Evolutionary conservation across 148 eudicot species (phyloP).

Genomic region (Amaranthus palmeri): DNA sequence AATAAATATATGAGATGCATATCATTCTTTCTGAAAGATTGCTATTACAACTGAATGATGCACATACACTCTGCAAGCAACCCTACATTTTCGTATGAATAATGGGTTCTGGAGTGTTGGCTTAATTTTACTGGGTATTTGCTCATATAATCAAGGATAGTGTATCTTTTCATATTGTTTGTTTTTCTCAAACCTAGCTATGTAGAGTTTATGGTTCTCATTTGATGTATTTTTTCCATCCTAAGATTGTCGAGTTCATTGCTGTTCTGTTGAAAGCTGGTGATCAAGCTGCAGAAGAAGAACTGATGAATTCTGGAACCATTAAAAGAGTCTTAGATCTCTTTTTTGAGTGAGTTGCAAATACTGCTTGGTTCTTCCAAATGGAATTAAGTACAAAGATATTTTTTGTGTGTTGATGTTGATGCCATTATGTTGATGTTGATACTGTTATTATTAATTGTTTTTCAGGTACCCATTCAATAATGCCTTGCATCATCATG

Average conservation of each 20-base stretch:
- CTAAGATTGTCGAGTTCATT: constrained; percentile 90
- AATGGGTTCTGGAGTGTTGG: background rate
- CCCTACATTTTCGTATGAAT: too few relatives aligned
- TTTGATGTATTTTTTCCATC: background rate
- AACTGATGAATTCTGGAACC: constrained; percentile 82
- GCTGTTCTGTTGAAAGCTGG: constrained; percentile 83
- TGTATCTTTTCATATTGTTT: background rate
- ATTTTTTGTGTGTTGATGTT: constrained; percentile 3
- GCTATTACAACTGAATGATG: too few relatives aligned
- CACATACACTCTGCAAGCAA: too few relatives aligned
- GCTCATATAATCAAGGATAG: background rate
- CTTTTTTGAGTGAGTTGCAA: constrained; percentile 76
- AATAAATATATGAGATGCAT: background rate
- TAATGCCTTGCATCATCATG: constrained; percentile 90
- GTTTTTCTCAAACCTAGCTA: background rate
- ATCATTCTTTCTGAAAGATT: too few relatives aligned
- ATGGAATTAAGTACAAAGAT: background rate
- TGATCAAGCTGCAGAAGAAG: constrained; percentile 76
- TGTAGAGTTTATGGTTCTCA: background rate
- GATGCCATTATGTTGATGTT: constrained; percentile 11
- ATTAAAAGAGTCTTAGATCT: constrained; percentile 70
- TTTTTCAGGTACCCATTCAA: constrained; percentile 85
- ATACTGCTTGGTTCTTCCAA: constrained; percentile 2
- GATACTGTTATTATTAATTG: constrained; percentile 11
- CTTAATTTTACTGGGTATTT: background rate